These are phyloP conservation scores for Afroboletus lepidellus DNA, from an alignment of 1,284 basidiomycete genomes.

Conservation along the genomic window DNA sequence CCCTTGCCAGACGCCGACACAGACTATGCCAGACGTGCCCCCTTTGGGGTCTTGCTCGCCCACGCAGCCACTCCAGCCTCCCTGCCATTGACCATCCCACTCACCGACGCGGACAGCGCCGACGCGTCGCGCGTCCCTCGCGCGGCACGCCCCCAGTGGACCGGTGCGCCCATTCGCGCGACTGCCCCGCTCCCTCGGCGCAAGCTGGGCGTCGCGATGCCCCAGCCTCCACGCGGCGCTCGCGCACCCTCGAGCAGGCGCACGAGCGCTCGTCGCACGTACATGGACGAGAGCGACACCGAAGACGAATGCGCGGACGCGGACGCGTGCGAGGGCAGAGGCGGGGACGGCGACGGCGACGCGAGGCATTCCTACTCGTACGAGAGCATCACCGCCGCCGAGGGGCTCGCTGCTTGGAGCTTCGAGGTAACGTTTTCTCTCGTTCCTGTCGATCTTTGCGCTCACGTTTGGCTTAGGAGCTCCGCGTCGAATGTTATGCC, in stretches of 20 bases:
- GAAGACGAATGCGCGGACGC: background rate
- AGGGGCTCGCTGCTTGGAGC: constrained; percentile 28
- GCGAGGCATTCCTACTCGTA: constrained; percentile 15
- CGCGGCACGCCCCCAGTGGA: constrained; percentile 18
- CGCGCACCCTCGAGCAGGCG: no score
- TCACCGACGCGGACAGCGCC: background rate
- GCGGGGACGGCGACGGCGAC: background rate
- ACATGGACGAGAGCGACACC: background rate
- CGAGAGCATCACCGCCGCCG: constrained; percentile 30
- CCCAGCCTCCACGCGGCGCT: background rate
- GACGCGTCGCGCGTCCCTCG: background rate
- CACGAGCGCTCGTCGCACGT: no score
- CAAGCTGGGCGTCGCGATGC: background rate
- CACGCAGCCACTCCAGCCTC: no score
- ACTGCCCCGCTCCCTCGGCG: constrained; percentile 23
- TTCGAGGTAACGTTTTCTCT: constrained; percentile 27
- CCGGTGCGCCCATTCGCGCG: constrained; percentile 27
- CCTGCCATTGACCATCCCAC: no score
- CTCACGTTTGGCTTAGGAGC: constrained; percentile 16
- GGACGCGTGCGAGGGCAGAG: background rate
- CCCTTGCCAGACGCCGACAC: background rate
- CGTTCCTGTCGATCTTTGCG: no score
- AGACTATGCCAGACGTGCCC: constrained; percentile 5
- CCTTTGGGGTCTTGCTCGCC: constrained; percentile 1
- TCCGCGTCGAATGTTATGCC: constrained; percentile 32